Conservation (phyloP, 2,329 filamentous ascomycete species). For the Ceratocystis ficicola region DNA sequence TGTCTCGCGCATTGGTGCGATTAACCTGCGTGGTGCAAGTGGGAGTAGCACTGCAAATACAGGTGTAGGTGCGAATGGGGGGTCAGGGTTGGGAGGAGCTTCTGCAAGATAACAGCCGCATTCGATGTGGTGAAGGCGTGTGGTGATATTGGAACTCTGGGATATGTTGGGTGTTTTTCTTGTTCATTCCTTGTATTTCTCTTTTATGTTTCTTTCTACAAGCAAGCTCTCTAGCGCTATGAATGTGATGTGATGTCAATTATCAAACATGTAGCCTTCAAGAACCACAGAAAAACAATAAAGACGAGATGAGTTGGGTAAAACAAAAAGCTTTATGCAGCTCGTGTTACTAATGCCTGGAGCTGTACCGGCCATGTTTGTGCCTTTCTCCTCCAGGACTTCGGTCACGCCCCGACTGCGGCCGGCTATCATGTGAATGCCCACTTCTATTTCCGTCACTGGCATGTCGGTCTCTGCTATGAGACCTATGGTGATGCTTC, state of each 20-base stretch:
- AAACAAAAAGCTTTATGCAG: too few species aligned
- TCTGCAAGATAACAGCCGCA: not conserved
- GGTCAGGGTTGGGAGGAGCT: not conserved
- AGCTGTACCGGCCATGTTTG: not conserved
- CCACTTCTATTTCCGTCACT: too few species aligned
- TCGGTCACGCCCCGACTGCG: not conserved
- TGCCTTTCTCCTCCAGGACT: not conserved
- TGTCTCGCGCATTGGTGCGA: conserved; percentile 70
- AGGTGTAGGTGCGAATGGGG: not conserved
- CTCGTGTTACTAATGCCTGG: not conserved
- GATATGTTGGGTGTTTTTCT: not conserved
- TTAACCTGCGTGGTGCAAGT: conserved; percentile 50
- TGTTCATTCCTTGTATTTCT: conserved; percentile 6
- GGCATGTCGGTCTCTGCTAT: not conserved
- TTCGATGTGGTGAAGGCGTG: not conserved
- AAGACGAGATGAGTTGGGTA: too few species aligned
- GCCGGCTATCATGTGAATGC: not conserved
- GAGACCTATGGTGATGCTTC: not conserved
- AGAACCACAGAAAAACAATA: not conserved
- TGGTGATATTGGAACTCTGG: not conserved
- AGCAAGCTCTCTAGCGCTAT: not conserved
- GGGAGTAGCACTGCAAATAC: conserved; percentile 17
- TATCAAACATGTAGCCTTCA: not conserved
- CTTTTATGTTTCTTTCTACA: not conserved
- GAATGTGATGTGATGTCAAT: not conserved